These are phyloP conservation scores for Ilyonectria robusta DNA, from an alignment of 2,329 filamentous ascomycete genomes.

Conservation along the genomic window DNA sequence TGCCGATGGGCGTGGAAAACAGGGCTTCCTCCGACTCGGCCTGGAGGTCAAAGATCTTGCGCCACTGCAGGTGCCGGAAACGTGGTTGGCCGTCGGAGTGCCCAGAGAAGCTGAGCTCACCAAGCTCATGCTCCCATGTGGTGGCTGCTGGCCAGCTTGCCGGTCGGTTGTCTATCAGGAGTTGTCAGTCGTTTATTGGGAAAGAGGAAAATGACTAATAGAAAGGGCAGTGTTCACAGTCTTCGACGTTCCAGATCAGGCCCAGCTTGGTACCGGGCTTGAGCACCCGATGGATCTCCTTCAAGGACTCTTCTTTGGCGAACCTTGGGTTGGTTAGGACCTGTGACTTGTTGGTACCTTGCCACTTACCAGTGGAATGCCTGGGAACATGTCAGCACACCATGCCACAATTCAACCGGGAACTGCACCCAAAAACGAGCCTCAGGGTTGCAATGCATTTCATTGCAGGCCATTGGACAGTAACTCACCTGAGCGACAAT, in stretches of 20 bases:
- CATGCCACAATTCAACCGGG: background rate
- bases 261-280: conserved; percentile 73
- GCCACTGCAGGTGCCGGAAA: conserved; percentile 77
- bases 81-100: conserved; percentile 71
- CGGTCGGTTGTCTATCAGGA: conserved; percentile 73
- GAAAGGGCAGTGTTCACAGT: conserved; percentile 64
- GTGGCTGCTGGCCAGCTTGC: conserved; percentile 67
- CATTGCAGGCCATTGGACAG: conserved; percentile 17
- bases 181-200: background rate
- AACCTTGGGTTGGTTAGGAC: conserved; percentile 66
- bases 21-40: conserved; percentile 59
- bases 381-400: conserved; percentile 46
- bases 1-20: conserved; percentile 75
- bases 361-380: conserved; percentile 69
- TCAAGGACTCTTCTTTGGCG: conserved; percentile 72
- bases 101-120: conserved; percentile 69
- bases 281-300: conserved; percentile 77
- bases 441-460: background rate
- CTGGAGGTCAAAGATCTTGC: conserved; percentile 74
- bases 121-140: conserved; percentile 73
- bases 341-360: background rate
- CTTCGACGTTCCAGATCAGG: conserved; percentile 82
- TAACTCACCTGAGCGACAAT: conserved; percentile 76
- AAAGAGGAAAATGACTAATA: background rate
- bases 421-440: background rate